Base-by-base conservation (phyloP, 768 basidiomycete species). In the Suillus clintonianus region DNA sequence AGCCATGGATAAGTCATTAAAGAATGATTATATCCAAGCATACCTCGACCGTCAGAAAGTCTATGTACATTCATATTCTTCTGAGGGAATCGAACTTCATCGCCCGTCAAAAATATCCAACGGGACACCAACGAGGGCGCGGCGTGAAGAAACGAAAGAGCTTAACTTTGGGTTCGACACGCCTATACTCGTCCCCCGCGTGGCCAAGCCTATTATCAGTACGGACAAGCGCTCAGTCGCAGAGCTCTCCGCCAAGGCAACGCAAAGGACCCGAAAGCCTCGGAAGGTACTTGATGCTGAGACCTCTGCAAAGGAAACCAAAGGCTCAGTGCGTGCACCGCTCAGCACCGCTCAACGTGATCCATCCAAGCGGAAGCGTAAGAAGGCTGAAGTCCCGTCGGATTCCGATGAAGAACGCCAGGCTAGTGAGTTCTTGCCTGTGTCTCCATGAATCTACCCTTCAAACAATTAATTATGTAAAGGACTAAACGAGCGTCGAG, bases 401-500 rank as follows among this genome's bases (percentile, higher is more conserved):
- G 63, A 70, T 43, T 71, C 68, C 10, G 80, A 81, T 36, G 68
- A 74, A 47, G 82, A 82, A 45, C 77, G 69, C 36, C 70, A 66
- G 37, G 75, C 74, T 39, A 77, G 82, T 81, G 61, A 53, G 82
- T 71, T 4, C 43, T 48, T 27, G 51, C 58, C 36, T 47, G 27
- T 32, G 27, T 36, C 14, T 27, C 34, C 27, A 11, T 57, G 17
- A 41, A 7, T 57, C 3, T 27, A 17, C 22, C 19, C 24, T 39
- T 24, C 41, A 27, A 57, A 57, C 56, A 19, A 19, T 27, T 27
- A 27, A 7, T 59, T 51, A 30, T 30, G 13, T 24, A 27, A 47
- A 93, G 91, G 90, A 61, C 75, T 90, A 14, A 78, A 81, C 13
- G 88, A 89, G 65, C 84, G 91, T 32, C 84, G 88, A 15, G 85